phyloP scores from a whole-genome alignment of 2,329 filamentous ascomycete species.

The Penicillium freii region DNA sequence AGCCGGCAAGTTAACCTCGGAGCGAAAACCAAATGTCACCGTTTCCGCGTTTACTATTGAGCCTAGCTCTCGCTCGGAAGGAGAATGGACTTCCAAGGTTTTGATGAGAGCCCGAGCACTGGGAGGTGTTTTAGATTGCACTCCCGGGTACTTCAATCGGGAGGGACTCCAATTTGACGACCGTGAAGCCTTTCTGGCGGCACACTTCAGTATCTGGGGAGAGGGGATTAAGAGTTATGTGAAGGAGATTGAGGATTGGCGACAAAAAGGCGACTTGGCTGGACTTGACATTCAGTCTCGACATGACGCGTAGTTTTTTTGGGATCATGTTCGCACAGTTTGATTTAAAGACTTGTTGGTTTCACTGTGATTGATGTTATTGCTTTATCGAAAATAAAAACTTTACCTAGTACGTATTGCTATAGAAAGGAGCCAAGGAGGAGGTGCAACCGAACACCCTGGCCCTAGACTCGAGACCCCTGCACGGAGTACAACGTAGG shows the following conservation, averaged over 20 bases:
- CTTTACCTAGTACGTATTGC: background rate
- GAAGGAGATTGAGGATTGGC: constrained; percentile 20
- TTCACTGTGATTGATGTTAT: background rate
- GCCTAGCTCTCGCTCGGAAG: constrained; percentile 47
- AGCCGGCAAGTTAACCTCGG: constrained; percentile 21
- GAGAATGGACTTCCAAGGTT: constrained; percentile 48
- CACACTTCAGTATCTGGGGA: constrained; percentile 31
- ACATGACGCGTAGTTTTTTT: background rate
- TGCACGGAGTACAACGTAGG: background rate
- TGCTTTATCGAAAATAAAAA: background rate
- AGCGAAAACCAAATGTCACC: background rate
- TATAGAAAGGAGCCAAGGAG: background rate
- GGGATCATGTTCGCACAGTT: background rate
- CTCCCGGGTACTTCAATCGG: constrained; percentile 54
- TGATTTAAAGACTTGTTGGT: no score
- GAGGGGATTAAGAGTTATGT: constrained; percentile 36
- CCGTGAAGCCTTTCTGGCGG: constrained; percentile 30
- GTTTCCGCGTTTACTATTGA: constrained; percentile 33
- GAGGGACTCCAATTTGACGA: constrained; percentile 39
- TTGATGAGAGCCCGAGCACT: constrained; percentile 43
- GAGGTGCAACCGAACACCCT: background rate
- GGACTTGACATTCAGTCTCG: constrained; percentile 12
- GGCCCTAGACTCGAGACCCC: background rate
- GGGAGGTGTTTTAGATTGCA: constrained; percentile 49
- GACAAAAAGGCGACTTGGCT: constrained; percentile 31